Base-by-base conservation (phyloP, 768 basidiomycete genomes). In the Dendrothele bispora region DNA sequence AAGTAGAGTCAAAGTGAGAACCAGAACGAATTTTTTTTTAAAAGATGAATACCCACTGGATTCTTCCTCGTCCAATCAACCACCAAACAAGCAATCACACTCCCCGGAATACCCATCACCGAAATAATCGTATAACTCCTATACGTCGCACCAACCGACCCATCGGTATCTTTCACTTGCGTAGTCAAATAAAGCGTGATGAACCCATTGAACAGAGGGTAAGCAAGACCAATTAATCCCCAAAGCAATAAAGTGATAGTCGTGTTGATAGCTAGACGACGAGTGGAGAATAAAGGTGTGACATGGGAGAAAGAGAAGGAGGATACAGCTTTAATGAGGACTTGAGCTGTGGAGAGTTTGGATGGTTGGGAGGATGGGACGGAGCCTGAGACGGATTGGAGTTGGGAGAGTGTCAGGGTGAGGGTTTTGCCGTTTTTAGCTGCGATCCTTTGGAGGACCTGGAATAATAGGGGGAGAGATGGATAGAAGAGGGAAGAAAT, bases 91-190 rank as follows among this genome's bases (percentile, higher is more conserved):
- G 78, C 76, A 10, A 78, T 62, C n/a, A 80, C 44, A 3, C 77
- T 77, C 4, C 77, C 78, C 1, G 78, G 77, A 21, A 79, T 55
- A 4, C 74, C 73, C 34, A 74, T 60, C 3, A 74, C 52, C 14
- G 74, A 77, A 21, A 79, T 68, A 49, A 79, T 77, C n/a, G 70
- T 59, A 47, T 78, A 77, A 58, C 79, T 76, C 39, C 75, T 72
- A 53, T 75, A 78, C 3, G 73, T 75, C 5, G 38, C 48, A 43
- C 55, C 49, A 22, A 47, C 25, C 27, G 37, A 39, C 18, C 28
- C 30, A 39, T 47, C 12, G 11, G 55, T 51, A 7, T 58, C 53
- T 1, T 66, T 53, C 45, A 68, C 60, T 25, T 65, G 70, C 14
- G 65, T 60, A 26, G 57, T 61, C 18, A 79, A 70, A 52, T 78